phyloP scores from a whole-genome alignment of 495 filamentous ascomycete genomes.

The Acidiella bohemica region DNA sequence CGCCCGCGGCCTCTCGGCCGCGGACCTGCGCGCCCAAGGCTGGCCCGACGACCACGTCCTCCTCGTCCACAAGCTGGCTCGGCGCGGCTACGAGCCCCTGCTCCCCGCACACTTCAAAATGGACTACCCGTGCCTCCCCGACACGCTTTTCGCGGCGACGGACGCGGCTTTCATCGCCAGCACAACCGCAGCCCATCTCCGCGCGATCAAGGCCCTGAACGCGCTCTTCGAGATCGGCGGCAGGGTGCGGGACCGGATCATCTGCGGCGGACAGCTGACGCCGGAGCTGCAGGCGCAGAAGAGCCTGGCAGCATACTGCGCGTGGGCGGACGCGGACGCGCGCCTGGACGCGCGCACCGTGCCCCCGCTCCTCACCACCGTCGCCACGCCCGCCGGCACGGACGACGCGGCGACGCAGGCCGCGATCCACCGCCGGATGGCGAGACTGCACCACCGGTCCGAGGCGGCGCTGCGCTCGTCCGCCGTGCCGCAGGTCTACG shows the following conservation, averaged over 20 bases:
- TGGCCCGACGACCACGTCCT: slow-evolving; percentile 40
- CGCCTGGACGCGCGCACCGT: slow-evolving; percentile 12
- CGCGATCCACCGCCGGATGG: slow-evolving; percentile 17
- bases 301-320: slow-evolving; percentile 20
- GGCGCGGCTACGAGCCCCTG: slow-evolving; percentile 8
- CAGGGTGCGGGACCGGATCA: slow-evolving; percentile 20
- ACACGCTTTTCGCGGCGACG: slow-evolving; percentile 38
- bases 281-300: slow-evolving; percentile 7
- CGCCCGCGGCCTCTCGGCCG: slow-evolving; percentile 18
- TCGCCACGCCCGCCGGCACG: slow-evolving; percentile 12
- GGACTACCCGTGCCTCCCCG: slow-evolving; percentile 50
- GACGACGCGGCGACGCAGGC: slow-evolving; percentile 6
- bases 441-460: slow-evolving; percentile 14
- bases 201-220: slow-evolving; percentile 21
- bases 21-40: slow-evolving; percentile 20
- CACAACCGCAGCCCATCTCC: slow-evolving; percentile 2
- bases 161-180: slow-evolving; percentile 37
- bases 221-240: slow-evolving; percentile 24
- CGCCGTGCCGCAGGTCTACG: slow-evolving; percentile 27
- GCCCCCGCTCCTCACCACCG: slow-evolving; percentile 23
- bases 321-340: slow-evolving; percentile 24
- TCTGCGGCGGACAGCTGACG: background rate
- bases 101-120: slow-evolving; percentile 34
- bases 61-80: slow-evolving; percentile 25
- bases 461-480: slow-evolving; percentile 17